A percentile compares a stretch with the other conserved stretches of the same genome.
Evolutionary conservation across 768 basidiomycete genomes (phyloP).

Genomic region (Strobilomyces confusus): DNA sequence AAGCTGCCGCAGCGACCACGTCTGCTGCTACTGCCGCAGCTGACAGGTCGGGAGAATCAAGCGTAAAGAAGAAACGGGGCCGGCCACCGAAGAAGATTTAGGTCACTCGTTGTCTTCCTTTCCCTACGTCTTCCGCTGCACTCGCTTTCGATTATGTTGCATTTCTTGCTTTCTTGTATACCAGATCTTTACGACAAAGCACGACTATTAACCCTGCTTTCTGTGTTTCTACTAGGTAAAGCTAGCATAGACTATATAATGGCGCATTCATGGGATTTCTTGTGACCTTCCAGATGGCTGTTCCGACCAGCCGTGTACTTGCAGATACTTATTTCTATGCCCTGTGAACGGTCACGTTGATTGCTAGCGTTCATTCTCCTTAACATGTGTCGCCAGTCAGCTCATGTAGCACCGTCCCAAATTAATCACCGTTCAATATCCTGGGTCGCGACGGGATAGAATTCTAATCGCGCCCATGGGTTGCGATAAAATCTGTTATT

Average conservation of each 20-base stretch:
- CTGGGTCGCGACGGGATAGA: slow-evolving; percentile 17
- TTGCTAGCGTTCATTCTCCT: slow-evolving; percentile 15
- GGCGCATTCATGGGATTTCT: slow-evolving; percentile 24
- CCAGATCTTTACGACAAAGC: slow-evolving; percentile 31
- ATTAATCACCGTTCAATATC: slow-evolving; percentile 34
- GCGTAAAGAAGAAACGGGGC: slow-evolving; percentile 66
- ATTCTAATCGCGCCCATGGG: slow-evolving; percentile 21
- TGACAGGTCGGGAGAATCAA: slow-evolving; percentile 44
- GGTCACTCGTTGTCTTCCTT: slow-evolving; percentile 3
- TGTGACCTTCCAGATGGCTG: slow-evolving; percentile 9
- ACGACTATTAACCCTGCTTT: slow-evolving; percentile 35
- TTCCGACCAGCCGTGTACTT: slow-evolving; percentile 17
- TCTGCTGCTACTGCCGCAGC: slow-evolving; percentile 25
- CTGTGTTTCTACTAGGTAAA: slow-evolving; percentile 33
- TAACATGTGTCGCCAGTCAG: slow-evolving; percentile 22
- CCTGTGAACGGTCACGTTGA: slow-evolving; percentile 27
- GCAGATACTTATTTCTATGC: slow-evolving; percentile 30
- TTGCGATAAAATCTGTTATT: slow-evolving; percentile 14
- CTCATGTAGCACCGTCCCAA: slow-evolving; percentile 28
- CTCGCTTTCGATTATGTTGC: slow-evolving; percentile 26
- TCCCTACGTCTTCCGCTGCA: slow-evolving; percentile 11
- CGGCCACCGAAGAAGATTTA: slow-evolving; percentile 54
- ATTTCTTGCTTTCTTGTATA: slow-evolving; percentile 36
- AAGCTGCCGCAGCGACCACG: slow-evolving; percentile 36
- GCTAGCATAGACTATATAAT: slow-evolving; percentile 35